Evolutionary conservation across 768 basidiomycete species (phyloP), one percentile per base, ranked within the genome.

Genomic region (Cyclocybe cylindracea): DNA sequence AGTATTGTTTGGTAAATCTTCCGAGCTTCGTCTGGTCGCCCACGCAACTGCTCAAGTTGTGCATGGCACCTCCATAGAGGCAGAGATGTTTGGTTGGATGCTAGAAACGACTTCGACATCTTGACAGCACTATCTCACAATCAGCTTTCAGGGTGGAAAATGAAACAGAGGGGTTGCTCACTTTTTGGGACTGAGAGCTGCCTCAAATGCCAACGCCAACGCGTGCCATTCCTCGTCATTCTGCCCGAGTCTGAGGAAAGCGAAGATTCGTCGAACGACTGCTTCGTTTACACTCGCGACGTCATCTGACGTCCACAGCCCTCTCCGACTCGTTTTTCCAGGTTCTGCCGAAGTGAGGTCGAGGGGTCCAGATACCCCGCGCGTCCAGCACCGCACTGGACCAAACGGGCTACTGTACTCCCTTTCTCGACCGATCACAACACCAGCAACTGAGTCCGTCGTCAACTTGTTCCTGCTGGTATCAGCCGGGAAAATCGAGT

Each of bases 1-100:
- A 90, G 78, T 6, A 88, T 74, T 1, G 85, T 84, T 57, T 85
- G 78, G 66, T 89, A 94, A 3, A 94, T 76, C 61, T 91, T 93
- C 32, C 90, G 78, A 10, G 89, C 89, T 16, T 88, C 88, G 50
- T 84, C 82, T 2, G 71, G 52, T 40, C 80, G 79, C 9, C 84
- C 85, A 7, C 89, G 84, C 39, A 85, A 64, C 32, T 78, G 76
- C 62, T 93, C 87, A 13, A 94, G 74, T 45, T 80, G 83, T 10
- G 86, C 89, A 68, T 92, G 89, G n/a, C 77, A 76, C n/a, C 74
- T 75, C 91, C 91, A 93, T 48, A 80, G 84, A 8, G 64, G 65
- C 34, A 87, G 58, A 6, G 89, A 88, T 40, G 83, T 78, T 14
- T 77, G 79, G 36, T 75, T 69, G 1, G 57, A 62, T 3, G 87